A percentile compares a stretch with the other conserved stretches of the same genome.
Conservation (phyloP, 306 rosid species). For the Acacia crassicarpa region DNA sequence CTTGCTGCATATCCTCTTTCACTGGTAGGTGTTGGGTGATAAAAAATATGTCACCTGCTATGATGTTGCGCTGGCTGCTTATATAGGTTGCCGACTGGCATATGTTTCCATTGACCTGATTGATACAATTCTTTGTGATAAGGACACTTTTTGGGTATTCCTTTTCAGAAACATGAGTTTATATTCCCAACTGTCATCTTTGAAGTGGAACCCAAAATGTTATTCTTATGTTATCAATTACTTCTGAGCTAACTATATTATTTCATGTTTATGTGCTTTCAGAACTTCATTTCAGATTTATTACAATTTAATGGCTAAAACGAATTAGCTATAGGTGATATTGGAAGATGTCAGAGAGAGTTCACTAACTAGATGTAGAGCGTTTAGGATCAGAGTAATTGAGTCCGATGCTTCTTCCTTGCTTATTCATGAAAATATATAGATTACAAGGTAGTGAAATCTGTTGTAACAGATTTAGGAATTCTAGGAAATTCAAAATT, state of each 20-base stretch:
- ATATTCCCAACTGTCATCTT: background rate
- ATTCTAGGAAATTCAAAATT: no score
- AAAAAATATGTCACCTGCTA: constrained; percentile 3
- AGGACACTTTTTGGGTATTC: constrained; percentile 9
- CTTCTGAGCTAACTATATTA: background rate
- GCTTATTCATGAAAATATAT: no score
- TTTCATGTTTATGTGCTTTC: constrained; percentile 3
- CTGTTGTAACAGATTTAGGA: no score
- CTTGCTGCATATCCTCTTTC: constrained; percentile 95
- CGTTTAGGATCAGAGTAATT: no score
- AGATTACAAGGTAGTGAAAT: no score
- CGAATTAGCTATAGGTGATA: background rate
- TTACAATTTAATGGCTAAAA: background rate
- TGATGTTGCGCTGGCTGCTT: background rate
- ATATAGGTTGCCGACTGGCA: background rate
- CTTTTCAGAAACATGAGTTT: background rate
- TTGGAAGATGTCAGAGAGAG: background rate
- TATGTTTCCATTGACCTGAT: constrained; percentile 14
- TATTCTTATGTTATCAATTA: constrained; percentile 8
- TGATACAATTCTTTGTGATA: constrained; percentile 3
- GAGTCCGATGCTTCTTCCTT: no score
- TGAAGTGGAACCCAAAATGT: background rate
- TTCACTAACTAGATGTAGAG: background rate
- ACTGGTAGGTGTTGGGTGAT: constrained; percentile 50
- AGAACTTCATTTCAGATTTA: constrained; percentile 9